phyloP scores from a whole-genome alignment of 108 stramenopile genomes.

The Nitzschia inconspicua region DNA sequence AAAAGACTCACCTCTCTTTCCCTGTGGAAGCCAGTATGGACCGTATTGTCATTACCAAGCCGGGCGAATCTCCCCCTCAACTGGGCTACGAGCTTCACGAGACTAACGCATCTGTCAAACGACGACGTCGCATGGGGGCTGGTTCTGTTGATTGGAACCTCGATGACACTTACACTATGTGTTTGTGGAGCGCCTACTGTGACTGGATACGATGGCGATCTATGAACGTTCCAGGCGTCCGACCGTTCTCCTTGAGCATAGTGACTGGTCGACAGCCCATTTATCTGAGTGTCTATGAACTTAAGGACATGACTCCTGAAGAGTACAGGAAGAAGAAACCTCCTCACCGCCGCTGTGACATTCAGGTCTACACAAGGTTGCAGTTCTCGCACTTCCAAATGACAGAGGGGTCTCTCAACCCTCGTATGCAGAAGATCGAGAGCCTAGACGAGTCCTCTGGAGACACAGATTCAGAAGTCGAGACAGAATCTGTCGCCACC shows the following conservation, averaged over 20 bases:
- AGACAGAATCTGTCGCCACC: too few relatives aligned
- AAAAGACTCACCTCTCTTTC: slow-evolving; percentile 65
- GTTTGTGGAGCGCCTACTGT: slow-evolving; percentile 46
- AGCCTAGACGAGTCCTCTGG: background rate
- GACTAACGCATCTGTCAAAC: slow-evolving; percentile 44
- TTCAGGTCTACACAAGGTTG: slow-evolving; percentile 34
- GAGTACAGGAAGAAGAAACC: slow-evolving; percentile 44
- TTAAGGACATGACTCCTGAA: slow-evolving; percentile 19
- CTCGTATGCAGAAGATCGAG: slow-evolving; percentile 13
- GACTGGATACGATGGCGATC: slow-evolving; percentile 61
- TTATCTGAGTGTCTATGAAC: slow-evolving; percentile 53
- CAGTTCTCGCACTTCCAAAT: slow-evolving; percentile 35
- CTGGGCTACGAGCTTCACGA: slow-evolving; percentile 58
- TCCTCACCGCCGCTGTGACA: slow-evolving; percentile 33
- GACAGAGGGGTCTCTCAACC: slow-evolving; percentile 31
- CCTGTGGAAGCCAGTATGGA: slow-evolving; percentile 77
- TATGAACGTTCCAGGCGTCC: slow-evolving; percentile 56
- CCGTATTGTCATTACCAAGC: slow-evolving; percentile 63
- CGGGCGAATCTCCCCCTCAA: slow-evolving; percentile 50
- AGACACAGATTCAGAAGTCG: slow-evolving; percentile 27
- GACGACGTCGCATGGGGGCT: slow-evolving; percentile 48
- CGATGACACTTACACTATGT: slow-evolving; percentile 70
- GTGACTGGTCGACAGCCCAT: slow-evolving; percentile 57
- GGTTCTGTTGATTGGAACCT: slow-evolving; percentile 49
- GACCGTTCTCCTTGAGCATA: slow-evolving; percentile 49